Base-by-base conservation (phyloP, 2,329 filamentous ascomycete genomes). In the Huntiella abstrusa region DNA sequence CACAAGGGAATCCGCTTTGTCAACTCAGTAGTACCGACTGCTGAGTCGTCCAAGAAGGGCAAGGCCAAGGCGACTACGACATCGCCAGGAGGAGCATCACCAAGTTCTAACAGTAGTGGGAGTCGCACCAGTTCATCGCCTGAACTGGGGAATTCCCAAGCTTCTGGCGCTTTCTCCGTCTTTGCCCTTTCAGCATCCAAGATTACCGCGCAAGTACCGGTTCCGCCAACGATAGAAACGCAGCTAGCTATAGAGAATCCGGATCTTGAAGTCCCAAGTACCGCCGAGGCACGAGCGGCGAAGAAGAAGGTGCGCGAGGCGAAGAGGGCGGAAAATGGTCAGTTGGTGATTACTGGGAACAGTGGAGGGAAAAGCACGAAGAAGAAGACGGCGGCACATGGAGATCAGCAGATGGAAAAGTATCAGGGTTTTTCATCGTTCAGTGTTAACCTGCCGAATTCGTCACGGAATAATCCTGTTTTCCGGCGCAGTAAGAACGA, bases 1-100 rank as follows among this genome's bases (percentile, higher is more conserved):
- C 59, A 62, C 51, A 58, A 61, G 47, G 61, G 61, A 32, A 55
- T 56, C 16, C 61, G 59, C 4, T 64, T 64, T 47, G 62, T 64
- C 47, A 64, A 64, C 51, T 50, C 59, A n/a, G 53, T 53, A 15
- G 49, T 51, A 8, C 45, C 51, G 7, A 37, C 53, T 11, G 36
- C 43, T 19, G 37, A 35, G 8, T 33, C 33, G 1, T 5, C 43
- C 35, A 46, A 45, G 22, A 42, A 44, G 11, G 12, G 16, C 33
- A 28, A 41, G 11, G 8, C 40, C 17, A 36, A 43, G 40, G 7
- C 19, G 15, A 15, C 32, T n/a, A 19, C 15, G 12, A 6, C 43
- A 4, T 16, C 32, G 35, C 8, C 32, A 35, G 12, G 33, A 16
- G n/a, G 16, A 28, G 5, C 33, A 28, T 38, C 43, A 35, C 16